Evolutionary conservation across 768 basidiomycete species (phyloP).

Genomic region (Sporobolomyces pararoseus): DNA sequence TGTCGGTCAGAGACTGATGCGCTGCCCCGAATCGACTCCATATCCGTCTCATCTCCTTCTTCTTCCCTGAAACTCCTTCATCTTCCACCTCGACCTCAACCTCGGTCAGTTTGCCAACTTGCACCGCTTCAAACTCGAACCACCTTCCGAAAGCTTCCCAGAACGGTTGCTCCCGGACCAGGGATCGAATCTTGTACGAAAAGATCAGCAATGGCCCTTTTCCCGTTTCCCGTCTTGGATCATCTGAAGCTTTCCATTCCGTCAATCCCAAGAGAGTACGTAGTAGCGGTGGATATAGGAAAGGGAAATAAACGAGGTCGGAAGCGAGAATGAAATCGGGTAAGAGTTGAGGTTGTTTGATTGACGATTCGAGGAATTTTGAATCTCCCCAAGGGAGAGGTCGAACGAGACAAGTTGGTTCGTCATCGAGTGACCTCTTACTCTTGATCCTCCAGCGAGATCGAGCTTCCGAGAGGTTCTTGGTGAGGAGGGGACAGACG

Average conservation of each 20-base stretch:
- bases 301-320: constrained; percentile 77
- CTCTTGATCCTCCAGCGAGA: neutral
- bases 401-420: constrained; percentile 52
- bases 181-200: constrained; percentile 64
- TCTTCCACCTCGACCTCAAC: neutral
- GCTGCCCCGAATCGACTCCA: constrained; percentile 39
- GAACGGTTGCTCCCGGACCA: constrained; percentile 68
- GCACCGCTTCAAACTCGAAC: constrained; percentile 49
- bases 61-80: neutral
- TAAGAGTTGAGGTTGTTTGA: constrained; percentile 34
- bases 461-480: constrained; percentile 48
- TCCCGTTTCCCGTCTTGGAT: constrained; percentile 21
- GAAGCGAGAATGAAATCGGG: constrained; percentile 25
- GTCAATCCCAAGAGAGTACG: constrained; percentile 71
- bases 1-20: neutral
- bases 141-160: constrained; percentile 70
- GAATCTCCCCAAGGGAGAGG: constrained; percentile 69
- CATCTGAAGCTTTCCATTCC: constrained; percentile 53
- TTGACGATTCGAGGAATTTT: constrained; percentile 51
- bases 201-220: constrained; percentile 25
- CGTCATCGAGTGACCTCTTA: neutral
- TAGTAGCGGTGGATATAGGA: constrained; percentile 71
- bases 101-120: neutral
- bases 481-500: constrained; percentile 58
- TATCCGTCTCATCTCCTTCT: neutral